Base-by-base conservation (phyloP, 2,329 filamentous ascomycete species). In the Penicillium aurantiogriseum region DNA sequence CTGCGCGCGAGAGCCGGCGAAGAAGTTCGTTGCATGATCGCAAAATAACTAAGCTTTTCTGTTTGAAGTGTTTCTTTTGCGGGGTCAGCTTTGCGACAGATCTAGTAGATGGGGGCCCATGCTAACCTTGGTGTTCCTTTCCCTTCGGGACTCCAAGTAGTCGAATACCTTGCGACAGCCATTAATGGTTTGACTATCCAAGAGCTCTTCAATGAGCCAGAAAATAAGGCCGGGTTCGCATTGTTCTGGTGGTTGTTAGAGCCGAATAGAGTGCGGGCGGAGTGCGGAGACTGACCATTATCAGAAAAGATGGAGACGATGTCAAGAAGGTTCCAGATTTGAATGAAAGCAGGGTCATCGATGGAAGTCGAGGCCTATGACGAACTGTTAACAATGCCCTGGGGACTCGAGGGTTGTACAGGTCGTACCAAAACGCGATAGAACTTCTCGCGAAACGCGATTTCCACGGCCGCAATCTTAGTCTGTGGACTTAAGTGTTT, bases 181-280 rank as follows among this genome's bases (percentile, higher is more conserved):
- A 25, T 91, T 85, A 42, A 97, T 96, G 0, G 92, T 96, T 74
- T 99, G 93, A 69, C 92, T 96, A 74, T 99, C 95, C 27, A 99
- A 83, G 1, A 99, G 84, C 75, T 97, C 94, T 73, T 99, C 94
- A 21, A 97, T 87, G 17, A 99, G 85, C 84, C 90, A 92, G 69
- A 96, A 92, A 8, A 94, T 82, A 9, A 99, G 80, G 19, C 89
- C 89, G 0, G 91, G 86, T 63, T 96, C 92, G 65, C 85, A 87
- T 66, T 84, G 74, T 67, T 80, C 79, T 79, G 51, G 36, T 54
- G 42, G n/a, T 46, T 58, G 61, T 76, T 58, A 71, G 67, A 55
- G 36, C 21, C 4, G 13, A 36, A 25, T 27, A 7, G 15, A 42
- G 2, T 42, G 44, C 44, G 38, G 19, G 19, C 40, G 43, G 19